Conservation (phyloP, 305 asterid genomes). For the Striga hermonthica region DNA sequence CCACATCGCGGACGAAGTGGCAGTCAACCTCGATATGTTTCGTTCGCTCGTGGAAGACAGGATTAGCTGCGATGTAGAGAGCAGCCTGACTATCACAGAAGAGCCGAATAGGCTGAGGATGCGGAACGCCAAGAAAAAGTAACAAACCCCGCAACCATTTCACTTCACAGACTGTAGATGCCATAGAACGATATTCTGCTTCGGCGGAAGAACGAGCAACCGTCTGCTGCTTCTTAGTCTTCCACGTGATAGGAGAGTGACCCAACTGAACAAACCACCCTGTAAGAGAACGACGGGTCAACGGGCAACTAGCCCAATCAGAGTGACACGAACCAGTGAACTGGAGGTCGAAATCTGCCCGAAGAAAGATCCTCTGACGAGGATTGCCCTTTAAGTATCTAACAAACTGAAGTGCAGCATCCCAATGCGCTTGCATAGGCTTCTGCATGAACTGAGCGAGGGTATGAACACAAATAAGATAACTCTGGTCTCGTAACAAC, state of each 20-base stretch:
- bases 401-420: background rate
- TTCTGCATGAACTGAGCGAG: conserved; percentile 7
- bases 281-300: conserved; percentile 12
- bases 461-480: background rate
- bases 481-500: background rate
- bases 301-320: conserved; percentile 25
- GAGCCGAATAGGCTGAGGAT: background rate
- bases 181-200: background rate
- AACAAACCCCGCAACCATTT: background rate
- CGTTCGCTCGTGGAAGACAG: background rate
- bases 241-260: conserved; percentile 3
- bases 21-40: background rate
- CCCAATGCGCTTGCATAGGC: conserved; percentile 26
- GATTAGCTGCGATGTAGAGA: background rate
- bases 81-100: background rate
- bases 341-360: background rate
- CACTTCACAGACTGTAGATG: background rate
- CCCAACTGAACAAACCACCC: conserved; percentile 14
- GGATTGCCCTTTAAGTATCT: conserved; percentile 21
- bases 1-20: background rate
- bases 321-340: conserved; percentile 22
- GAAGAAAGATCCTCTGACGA: conserved; percentile 10
- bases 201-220: background rate
- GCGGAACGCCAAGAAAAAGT: background rate
- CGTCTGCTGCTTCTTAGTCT: conserved; percentile 7